phyloP scores from a whole-genome alignment of 495 filamentous ascomycete genomes.

The Xylaria intraflava region DNA sequence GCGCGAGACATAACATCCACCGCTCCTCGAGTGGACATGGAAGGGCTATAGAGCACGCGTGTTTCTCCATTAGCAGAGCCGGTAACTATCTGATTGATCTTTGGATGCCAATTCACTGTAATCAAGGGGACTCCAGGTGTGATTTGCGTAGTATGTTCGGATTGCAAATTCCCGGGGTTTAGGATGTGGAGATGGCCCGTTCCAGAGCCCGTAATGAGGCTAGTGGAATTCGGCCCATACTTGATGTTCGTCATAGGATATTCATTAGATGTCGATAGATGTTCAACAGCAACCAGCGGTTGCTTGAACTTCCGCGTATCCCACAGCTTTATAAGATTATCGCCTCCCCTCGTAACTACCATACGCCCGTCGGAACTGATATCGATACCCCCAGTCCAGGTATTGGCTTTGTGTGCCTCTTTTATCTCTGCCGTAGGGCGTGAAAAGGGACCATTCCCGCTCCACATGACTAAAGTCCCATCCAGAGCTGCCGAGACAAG shows the following conservation, averaged over 20 bases:
- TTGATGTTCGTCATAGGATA: slow-evolving; percentile 79
- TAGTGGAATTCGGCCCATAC: slow-evolving; percentile 76
- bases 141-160: slow-evolving; percentile 78
- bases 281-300: slow-evolving; percentile 70
- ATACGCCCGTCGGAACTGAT: slow-evolving; percentile 86
- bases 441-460: slow-evolving; percentile 79
- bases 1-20: slow-evolving; percentile 88
- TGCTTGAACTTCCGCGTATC: slow-evolving; percentile 93
- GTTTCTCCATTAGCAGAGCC: slow-evolving; percentile 85
- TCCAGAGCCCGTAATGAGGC: slow-evolving; percentile 81
- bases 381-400: slow-evolving; percentile 91
- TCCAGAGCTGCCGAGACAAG: slow-evolving; percentile 83
- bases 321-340: slow-evolving; percentile 81
- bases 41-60: slow-evolving; percentile 85
- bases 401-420: slow-evolving; percentile 74
- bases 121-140: slow-evolving; percentile 78
- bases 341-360: slow-evolving; percentile 81
- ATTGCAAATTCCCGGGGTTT: slow-evolving; percentile 78
- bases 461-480: slow-evolving; percentile 87
- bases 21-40: slow-evolving; percentile 70
- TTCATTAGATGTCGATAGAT: slow-evolving; percentile 74
- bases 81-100: slow-evolving; percentile 92
- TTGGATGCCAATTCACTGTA: slow-evolving; percentile 82
- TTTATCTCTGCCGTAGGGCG: slow-evolving; percentile 78
- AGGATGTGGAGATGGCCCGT: slow-evolving; percentile 86